Percentiles rank a stretch among this genome's conserved stretches.
Conservation (phyloP, 2,329 filamentous ascomycete genomes). For the Trichophaea hybrida region DNA sequence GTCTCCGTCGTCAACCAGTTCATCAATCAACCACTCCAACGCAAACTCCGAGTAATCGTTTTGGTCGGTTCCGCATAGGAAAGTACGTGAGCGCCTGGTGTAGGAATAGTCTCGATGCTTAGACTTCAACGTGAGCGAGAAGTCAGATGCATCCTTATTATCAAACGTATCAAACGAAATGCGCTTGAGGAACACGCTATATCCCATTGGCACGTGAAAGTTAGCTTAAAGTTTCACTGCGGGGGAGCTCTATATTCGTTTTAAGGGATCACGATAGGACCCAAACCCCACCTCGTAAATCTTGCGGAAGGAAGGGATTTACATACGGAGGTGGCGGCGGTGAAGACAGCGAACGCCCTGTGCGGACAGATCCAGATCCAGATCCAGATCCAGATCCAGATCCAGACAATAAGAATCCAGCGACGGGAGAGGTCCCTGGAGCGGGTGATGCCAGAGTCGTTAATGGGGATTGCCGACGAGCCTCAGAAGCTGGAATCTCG, state of each 20-base stretch:
- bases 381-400: neutral
- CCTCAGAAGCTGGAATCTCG: conserved; percentile 15
- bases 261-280: too few relatives aligned
- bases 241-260: neutral
- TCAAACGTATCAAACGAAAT: conserved; percentile 64
- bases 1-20: conserved; percentile 84
- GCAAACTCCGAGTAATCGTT: conserved; percentile 87
- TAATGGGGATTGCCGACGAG: conserved; percentile 6
- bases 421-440: neutral
- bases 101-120: conserved; percentile 77
- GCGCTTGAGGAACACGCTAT: conserved; percentile 43
- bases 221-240: neutral
- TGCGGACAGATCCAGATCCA: neutral
- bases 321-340: conserved; percentile 28
- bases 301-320: neutral
- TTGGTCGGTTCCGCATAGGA: conserved; percentile 80
- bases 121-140: conserved; percentile 68
- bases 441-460: neutral
- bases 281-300: neutral
- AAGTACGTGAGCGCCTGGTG: conserved; percentile 67
- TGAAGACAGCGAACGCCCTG: conserved; percentile 24
- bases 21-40: conserved; percentile 80
- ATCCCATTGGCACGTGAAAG: neutral
- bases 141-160: conserved; percentile 50
- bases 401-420: neutral